Base-by-base conservation (phyloP, 1,284 basidiomycete genomes). In the Lignosus rhinocerotis region DNA sequence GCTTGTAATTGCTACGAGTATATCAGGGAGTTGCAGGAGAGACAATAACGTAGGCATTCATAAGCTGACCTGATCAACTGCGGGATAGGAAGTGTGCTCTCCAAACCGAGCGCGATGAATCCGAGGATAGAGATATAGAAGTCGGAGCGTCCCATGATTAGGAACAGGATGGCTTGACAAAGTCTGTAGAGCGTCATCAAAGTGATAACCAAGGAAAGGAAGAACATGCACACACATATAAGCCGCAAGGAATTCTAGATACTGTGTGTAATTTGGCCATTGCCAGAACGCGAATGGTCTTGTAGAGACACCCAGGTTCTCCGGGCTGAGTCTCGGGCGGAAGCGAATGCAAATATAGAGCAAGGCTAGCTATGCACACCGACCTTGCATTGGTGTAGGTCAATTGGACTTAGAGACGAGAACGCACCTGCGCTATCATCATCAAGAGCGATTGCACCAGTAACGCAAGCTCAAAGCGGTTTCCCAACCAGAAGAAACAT, bases 401-500 rank as follows among this genome's bases (percentile, higher is more conserved):
- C 52, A 32, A 47, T 56, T 49, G 55, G 38, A 60, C 47, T 25
- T 11, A n/a, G 56, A 44, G 55, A 51, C 6, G 9, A 45, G 48
- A 42, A 69, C 78, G 57, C 66, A 90, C 91, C 76, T 93, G 91
- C 7, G 90, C 84, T 45, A 88, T 59, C 62, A 93, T 92, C 90
- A 94, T 92, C 55, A 92, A 76, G 56, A 93, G 73, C 16, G 89
- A 91, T 72, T 94, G 91, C 12, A 92, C 65, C 38, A 93, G 77
- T 51, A 94, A 75, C 1, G 92, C 80, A 46, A 84, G 74, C 75
- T 94, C 93, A 71, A 93, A 94, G 45, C 72, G 87, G 52, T 87
- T 80, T 70, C 92, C 92, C 49, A 94, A 73, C 92, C 93, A 93
- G 75, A 93, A 93, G 78, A 94, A 93, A 73, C 90, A 92, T 67